Evolutionary conservation across 176 grass and related monocot species (phyloP).

Genomic region (Juncus effusus): DNA sequence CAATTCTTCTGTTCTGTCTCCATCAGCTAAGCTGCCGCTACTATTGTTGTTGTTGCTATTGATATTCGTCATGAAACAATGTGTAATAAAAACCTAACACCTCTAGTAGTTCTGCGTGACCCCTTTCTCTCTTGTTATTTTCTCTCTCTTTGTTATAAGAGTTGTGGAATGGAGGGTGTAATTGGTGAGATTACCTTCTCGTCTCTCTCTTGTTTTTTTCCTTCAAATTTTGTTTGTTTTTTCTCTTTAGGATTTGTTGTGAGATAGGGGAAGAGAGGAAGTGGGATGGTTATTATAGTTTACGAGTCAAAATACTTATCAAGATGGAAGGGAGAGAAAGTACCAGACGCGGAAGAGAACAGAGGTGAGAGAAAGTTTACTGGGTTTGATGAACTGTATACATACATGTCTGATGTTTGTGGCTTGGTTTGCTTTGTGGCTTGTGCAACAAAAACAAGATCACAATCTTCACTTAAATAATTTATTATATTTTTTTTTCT

Average conservation of each 20-base stretch:
- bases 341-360: constrained; percentile 33
- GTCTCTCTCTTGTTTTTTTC: neutral
- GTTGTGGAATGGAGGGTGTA: neutral
- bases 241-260: neutral
- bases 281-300: constrained; percentile 8
- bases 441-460: no score
- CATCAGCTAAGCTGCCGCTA: constrained; percentile 11
- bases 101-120: neutral
- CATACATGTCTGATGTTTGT: no score
- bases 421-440: no score
- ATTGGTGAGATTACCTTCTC: neutral
- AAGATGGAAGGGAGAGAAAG: neutral
- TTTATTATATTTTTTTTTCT: no score
- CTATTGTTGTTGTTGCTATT: constrained; percentile 21
- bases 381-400: no score
- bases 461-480: no score
- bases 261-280: constrained; percentile 26
- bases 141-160: constrained; percentile 20
- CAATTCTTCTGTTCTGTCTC: neutral
- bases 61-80: constrained; percentile 14
- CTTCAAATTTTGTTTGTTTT: neutral
- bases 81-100: neutral
- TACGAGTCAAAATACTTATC: neutral
- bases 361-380: neutral
- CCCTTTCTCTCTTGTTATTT: no score